These are phyloP conservation scores for Hypoxylon sp. DNA, from an alignment of 2,329 filamentous ascomycete species.

Conservation along the genomic window DNA sequence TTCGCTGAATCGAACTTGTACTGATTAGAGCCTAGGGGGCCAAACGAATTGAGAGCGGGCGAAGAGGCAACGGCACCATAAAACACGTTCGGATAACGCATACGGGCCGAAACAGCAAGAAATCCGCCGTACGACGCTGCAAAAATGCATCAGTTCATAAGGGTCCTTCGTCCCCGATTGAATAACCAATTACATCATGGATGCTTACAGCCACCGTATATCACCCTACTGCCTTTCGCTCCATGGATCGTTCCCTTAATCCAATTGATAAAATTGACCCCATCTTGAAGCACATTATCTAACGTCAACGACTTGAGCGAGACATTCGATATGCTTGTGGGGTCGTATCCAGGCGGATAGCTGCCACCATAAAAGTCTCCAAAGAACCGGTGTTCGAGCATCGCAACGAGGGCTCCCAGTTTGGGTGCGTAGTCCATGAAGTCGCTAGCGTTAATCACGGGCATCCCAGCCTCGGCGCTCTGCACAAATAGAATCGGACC, in stretches of 20 bases:
- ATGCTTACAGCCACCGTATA: constrained; percentile 42
- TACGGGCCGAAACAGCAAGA: constrained; percentile 42
- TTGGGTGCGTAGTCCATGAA: constrained; percentile 44
- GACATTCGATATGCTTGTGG: constrained; percentile 27
- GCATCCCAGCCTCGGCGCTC: constrained; percentile 41
- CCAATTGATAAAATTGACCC: constrained; percentile 42
- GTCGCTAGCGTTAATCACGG: constrained; percentile 33
- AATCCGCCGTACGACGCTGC: constrained; percentile 44
- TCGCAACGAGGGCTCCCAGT: constrained; percentile 41
- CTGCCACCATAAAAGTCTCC: constrained; percentile 31
- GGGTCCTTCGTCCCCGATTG: neutral
- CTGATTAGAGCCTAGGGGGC: constrained; percentile 33
- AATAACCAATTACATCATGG: too few species aligned
- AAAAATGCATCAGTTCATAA: constrained; percentile 11
- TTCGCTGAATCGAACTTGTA: constrained; percentile 39
- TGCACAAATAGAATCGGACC: constrained; percentile 46
- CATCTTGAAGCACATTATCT: constrained; percentile 45
- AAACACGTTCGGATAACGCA: constrained; percentile 39
- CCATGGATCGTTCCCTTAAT: constrained; percentile 42
- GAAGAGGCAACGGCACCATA: constrained; percentile 44
- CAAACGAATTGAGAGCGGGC: constrained; percentile 43
- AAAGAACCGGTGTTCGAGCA: constrained; percentile 46
- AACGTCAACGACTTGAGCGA: constrained; percentile 31
- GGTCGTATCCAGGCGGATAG: constrained; percentile 35
- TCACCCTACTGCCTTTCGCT: constrained; percentile 35